These are phyloP conservation scores for Populus davidiana DNA, from an alignment of 345 rosid genomes.

Conservation along the genomic window DNA sequence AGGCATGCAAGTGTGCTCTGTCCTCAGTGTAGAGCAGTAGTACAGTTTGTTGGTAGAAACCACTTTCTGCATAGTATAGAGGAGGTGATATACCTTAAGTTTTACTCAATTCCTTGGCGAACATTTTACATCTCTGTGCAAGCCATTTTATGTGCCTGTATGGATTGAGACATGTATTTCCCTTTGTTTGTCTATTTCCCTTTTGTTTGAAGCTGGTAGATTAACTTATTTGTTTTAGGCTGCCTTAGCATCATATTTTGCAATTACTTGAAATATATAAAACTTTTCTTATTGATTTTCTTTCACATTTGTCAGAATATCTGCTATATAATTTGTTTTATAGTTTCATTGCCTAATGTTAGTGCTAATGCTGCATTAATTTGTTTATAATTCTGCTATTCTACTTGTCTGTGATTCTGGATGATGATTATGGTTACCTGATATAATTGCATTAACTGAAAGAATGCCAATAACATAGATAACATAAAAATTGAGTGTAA, in stretches of 20 bases:
- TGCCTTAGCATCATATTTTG: background rate
- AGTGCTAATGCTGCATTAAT: background rate
- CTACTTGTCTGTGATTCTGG: background rate
- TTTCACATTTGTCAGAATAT: background rate
- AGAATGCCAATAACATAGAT: background rate
- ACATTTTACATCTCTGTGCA: background rate
- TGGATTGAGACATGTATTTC: background rate
- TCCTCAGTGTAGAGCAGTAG: constrained; percentile 88
- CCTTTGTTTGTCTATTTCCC: background rate
- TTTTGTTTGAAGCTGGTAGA: background rate
- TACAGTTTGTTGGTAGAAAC: constrained; percentile 78
- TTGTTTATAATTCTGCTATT: background rate
- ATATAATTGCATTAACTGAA: background rate
- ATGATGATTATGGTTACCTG: background rate
- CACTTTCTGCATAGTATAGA: constrained; percentile 71
- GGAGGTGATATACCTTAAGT: constrained; percentile 50
- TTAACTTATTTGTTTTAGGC: background rate
- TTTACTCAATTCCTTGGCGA: background rate
- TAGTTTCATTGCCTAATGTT: background rate
- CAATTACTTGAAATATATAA: background rate
- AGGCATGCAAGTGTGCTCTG: constrained; percentile 66
- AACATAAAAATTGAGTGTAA: no score
- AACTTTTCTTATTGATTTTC: background rate
- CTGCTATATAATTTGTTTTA: background rate
- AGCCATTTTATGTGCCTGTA: background rate